Conservation (phyloP, 192 early-diverging fungal genomes). For the Funneliformis mosseae region DNA sequence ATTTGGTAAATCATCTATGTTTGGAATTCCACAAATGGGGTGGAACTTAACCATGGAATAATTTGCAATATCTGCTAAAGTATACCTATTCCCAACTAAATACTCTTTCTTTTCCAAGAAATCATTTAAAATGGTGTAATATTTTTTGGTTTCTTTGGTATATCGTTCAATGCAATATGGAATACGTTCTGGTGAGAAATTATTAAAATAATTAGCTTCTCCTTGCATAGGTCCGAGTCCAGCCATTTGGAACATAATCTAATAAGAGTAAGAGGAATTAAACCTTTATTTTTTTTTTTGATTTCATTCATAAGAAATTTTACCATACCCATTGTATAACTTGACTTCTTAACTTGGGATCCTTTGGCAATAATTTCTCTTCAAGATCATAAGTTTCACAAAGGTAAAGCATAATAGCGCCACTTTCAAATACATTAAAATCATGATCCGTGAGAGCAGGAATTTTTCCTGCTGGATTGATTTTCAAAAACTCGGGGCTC, state of each 20-base stretch:
- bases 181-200: conserved; percentile 53
- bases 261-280: not conserved
- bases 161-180: conserved; percentile 58
- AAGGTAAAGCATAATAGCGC: conserved; percentile 61
- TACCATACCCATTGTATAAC: conserved; percentile 51
- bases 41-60: conserved; percentile 46
- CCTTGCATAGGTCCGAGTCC: conserved; percentile 54
- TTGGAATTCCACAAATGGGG: conserved; percentile 30
- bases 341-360: conserved; percentile 44
- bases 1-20: conserved; percentile 43
- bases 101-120: conserved; percentile 38
- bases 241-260: conserved; percentile 53
- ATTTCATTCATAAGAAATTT: not conserved
- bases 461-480: conserved; percentile 58
- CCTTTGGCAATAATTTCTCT: conserved; percentile 46
- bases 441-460: conserved; percentile 59
- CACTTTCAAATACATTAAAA: conserved; percentile 59
- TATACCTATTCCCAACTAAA: conserved; percentile 43
- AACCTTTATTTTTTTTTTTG: not conserved
- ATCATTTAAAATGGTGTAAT: conserved; percentile 47
- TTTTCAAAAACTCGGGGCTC: conserved; percentile 51
- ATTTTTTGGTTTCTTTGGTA: conserved; percentile 51
- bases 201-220: conserved; percentile 54
- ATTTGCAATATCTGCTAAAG: conserved; percentile 56
- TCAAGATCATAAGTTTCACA: conserved; percentile 56